Evolutionary conservation across 345 rosid genomes (phyloP).

Genomic region (Nasturtium officinale): DNA sequence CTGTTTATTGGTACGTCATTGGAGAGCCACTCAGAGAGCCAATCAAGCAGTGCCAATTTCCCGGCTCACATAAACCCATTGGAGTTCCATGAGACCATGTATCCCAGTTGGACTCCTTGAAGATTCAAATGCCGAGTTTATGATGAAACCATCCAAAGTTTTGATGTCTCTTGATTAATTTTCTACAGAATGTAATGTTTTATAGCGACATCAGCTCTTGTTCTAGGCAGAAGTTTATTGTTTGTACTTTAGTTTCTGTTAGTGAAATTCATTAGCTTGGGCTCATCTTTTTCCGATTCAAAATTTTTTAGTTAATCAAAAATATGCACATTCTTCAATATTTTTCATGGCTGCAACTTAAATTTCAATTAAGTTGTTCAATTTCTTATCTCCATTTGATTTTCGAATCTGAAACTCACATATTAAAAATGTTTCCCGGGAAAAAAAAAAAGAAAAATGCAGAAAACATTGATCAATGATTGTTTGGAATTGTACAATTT

Average conservation of each 20-base stretch:
- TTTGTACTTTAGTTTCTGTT: conserved; percentile 32
- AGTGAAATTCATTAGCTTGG: conserved; percentile 18
- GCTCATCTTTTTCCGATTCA: not conserved
- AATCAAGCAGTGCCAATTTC: not conserved
- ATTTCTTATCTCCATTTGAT: not conserved
- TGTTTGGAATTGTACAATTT: conserved; percentile 29
- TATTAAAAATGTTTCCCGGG: not conserved
- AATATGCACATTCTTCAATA: conserved; percentile 4
- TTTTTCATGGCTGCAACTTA: not conserved
- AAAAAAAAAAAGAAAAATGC: too few species aligned
- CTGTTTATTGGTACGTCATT: not conserved
- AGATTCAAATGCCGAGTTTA: conserved; percentile 4
- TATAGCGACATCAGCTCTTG: conserved; percentile 27
- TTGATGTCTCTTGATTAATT: conserved; percentile 37
- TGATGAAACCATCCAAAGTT: conserved; percentile 27
- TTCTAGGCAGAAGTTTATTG: conserved; percentile 28
- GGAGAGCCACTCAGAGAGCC: conserved; percentile 13
- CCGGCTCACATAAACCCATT: conserved; percentile 5
- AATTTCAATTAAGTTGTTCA: not conserved
- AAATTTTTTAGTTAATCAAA: not conserved
- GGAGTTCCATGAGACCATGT: conserved; percentile 24
- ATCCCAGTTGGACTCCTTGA: conserved; percentile 38
- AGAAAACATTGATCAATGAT: conserved; percentile 9
- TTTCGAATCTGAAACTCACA: not conserved
- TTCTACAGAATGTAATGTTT: conserved; percentile 23